A percentile compares a stretch with the other conserved stretches of the same genome.
Conservation (phyloP, 2,329 filamentous ascomycete species). For the Colletotrichum sp. region DNA sequence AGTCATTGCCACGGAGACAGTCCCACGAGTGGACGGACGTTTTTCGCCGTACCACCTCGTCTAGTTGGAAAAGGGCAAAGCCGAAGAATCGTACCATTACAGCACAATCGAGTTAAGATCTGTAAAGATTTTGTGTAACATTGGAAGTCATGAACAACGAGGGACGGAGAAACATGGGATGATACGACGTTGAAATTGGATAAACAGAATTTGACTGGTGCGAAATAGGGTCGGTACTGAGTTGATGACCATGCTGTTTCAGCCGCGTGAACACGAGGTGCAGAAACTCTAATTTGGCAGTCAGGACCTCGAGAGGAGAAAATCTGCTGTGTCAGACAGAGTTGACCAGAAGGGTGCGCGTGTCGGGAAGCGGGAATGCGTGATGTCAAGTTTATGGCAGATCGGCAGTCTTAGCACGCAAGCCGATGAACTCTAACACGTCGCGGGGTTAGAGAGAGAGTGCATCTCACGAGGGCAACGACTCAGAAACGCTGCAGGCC, state of each 20-base stretch:
- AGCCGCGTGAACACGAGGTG: neutral
- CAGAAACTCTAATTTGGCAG: neutral
- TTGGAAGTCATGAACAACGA: neutral
- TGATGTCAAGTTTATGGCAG: neutral
- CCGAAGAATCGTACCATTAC: neutral
- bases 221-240: neutral
- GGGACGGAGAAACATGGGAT: neutral
- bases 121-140: neutral
- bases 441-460: neutral
- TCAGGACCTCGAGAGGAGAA: neutral
- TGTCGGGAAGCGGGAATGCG: neutral
- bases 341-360: neutral
- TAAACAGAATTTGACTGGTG: constrained; percentile 7
- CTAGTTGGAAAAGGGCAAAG: neutral
- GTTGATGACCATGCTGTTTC: neutral
- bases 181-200: neutral
- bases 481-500: neutral
- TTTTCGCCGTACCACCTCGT: neutral
- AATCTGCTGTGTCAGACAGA: neutral
- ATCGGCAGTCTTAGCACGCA: neutral
- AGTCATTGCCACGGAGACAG: neutral
- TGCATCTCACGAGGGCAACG: neutral
- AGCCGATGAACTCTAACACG: neutral
- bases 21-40: neutral
- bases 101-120: neutral